phyloP scores from a whole-genome alignment of 1,139 yeast species.

The Suhomyces terraborum region DNA sequence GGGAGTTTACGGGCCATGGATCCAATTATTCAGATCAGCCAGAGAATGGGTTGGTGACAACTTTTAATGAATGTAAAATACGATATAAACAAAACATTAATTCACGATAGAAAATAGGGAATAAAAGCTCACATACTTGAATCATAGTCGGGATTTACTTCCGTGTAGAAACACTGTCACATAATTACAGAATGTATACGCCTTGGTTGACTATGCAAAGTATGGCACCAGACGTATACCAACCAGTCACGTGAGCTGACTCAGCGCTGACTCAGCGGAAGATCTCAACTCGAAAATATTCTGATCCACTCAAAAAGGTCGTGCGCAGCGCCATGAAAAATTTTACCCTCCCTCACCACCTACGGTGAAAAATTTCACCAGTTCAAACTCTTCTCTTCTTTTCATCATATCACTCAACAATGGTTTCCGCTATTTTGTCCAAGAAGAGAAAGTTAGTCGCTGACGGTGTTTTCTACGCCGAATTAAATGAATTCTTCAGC shows the following conservation, averaged over 20 bases:
- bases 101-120: not conserved
- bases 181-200: too few relatives aligned
- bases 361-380: conserved; percentile 11
- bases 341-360: conserved; percentile 11
- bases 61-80: conserved; percentile 13
- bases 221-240: too few relatives aligned
- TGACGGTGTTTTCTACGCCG: conserved; percentile 99
- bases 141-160: too few relatives aligned
- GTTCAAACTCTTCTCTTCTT: conserved; percentile 3
- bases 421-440: conserved; percentile 67
- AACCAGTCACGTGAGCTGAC: too few relatives aligned
- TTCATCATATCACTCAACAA: conserved; percentile 23
- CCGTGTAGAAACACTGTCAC: too few relatives aligned
- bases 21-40: conserved; percentile 88
- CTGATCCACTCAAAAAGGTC: conserved; percentile 10
- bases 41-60: conserved; percentile 83
- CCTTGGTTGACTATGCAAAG: too few relatives aligned
- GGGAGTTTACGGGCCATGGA: conserved; percentile 92
- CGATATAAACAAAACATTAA: conserved; percentile 3
- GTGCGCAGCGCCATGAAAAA: conserved; percentile 15
- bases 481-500: conserved; percentile 99
- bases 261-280: conserved; percentile 6
- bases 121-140: not conserved
- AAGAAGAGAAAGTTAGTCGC: conserved; percentile 93
- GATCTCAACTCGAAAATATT: too few relatives aligned